Evolutionary conservation across 163 green algal species (phyloP).

Genomic region (Chloromonas sp.): DNA sequence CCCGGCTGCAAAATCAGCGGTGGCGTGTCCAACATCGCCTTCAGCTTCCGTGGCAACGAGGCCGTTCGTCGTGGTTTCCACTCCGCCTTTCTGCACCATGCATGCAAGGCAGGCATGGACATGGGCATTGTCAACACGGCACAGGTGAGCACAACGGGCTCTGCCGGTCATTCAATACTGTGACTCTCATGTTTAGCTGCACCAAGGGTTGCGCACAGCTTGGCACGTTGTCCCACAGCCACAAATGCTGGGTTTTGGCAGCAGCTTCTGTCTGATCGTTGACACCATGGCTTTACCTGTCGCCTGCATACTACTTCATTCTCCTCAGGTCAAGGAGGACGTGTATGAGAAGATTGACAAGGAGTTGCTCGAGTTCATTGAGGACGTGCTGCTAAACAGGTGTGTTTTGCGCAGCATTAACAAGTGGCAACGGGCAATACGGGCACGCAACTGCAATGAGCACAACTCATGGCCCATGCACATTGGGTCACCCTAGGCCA

Average conservation of each 20-base stretch:
- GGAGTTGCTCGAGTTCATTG: slow-evolving; percentile 87
- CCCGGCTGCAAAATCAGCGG: slow-evolving; percentile 91
- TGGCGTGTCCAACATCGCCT: slow-evolving; percentile 97
- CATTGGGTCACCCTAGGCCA: background rate
- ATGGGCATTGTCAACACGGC: slow-evolving; percentile 98
- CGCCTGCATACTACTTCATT: background rate
- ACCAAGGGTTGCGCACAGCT: background rate
- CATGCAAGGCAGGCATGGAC: slow-evolving; percentile 93
- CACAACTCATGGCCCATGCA: background rate
- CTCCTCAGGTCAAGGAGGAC: slow-evolving; percentile 72
- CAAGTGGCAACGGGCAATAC: background rate
- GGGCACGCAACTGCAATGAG: background rate
- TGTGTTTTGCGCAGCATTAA: slow-evolving; percentile 3
- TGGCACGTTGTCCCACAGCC: background rate
- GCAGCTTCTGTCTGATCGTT: background rate
- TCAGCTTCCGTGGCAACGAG: slow-evolving; percentile 98
- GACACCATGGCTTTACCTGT: background rate
- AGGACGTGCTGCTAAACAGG: slow-evolving; percentile 94
- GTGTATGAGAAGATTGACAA: slow-evolving; percentile 95
- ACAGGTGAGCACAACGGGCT: slow-evolving; percentile 29
- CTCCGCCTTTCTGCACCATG: slow-evolving; percentile 93
- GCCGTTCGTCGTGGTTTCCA: slow-evolving; percentile 92
- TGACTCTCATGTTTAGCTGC: background rate
- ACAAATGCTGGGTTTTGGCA: background rate
- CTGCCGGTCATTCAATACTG: background rate